Evolutionary conservation across 2,329 filamentous ascomycete genomes (phyloP).

Genomic region (Alternaria conjuncta): DNA sequence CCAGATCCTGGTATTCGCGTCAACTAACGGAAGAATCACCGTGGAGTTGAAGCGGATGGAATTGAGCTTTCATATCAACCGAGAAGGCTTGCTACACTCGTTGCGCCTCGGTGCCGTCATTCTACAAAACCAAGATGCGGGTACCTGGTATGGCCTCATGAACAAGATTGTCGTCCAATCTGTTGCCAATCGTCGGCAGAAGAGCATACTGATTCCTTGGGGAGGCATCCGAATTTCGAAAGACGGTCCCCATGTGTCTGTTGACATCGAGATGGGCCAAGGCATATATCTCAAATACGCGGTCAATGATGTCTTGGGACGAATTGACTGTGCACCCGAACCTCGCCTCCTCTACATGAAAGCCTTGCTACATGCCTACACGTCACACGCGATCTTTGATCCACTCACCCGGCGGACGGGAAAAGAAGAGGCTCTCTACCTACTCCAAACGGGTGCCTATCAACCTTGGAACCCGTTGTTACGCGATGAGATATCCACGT

Average conservation of each 20-base stretch:
- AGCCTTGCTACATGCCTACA: constrained; percentile 66
- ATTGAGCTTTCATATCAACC: constrained; percentile 61
- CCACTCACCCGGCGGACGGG: constrained; percentile 65
- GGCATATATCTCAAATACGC: constrained; percentile 58
- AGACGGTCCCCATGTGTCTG: constrained; percentile 49
- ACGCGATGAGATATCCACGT: neutral
- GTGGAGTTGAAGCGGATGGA: constrained; percentile 63
- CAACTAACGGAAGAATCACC: constrained; percentile 36
- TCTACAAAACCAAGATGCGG: constrained; percentile 60
- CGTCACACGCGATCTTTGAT: constrained; percentile 63
- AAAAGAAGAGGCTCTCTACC: constrained; percentile 63
- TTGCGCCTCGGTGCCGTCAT: constrained; percentile 60
- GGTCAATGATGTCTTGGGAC: constrained; percentile 62
- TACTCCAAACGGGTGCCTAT: constrained; percentile 58
- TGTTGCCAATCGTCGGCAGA: constrained; percentile 46
- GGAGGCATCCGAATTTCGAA: constrained; percentile 47
- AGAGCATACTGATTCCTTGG: constrained; percentile 63
- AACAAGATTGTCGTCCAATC: constrained; percentile 65
- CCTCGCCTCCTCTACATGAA: constrained; percentile 62
- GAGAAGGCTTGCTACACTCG: constrained; percentile 52
- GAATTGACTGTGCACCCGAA: constrained; percentile 65
- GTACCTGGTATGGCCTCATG: constrained; percentile 65
- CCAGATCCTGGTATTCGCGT: constrained; percentile 58
- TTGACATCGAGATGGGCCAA: constrained; percentile 44
- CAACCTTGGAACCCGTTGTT: constrained; percentile 47